phyloP scores from a whole-genome alignment of 2,329 filamentous ascomycete genomes.

The Talaromyces sp. region DNA sequence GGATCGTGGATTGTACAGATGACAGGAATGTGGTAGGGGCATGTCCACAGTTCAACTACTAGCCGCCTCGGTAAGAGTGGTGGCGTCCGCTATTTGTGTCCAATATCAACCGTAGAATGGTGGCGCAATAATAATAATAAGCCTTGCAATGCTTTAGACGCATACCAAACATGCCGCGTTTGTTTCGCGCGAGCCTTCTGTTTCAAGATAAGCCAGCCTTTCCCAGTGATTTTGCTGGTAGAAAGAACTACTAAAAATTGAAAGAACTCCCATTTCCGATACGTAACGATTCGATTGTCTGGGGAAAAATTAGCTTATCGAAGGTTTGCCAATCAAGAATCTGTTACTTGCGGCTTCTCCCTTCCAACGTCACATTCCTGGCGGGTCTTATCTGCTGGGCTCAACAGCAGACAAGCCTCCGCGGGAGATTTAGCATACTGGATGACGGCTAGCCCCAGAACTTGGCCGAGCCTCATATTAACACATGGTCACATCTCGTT shows the following conservation, averaged over 20 bases:
- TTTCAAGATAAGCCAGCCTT: not conserved
- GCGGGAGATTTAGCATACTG: not conserved
- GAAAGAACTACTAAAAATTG: not conserved
- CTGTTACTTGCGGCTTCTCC: not conserved
- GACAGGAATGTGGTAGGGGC: not conserved
- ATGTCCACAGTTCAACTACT: not conserved
- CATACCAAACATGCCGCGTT: not conserved
- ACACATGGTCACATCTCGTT: not conserved
- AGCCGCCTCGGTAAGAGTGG: not conserved
- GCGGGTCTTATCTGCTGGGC: not conserved
- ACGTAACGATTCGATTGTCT: not conserved
- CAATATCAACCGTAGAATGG: not conserved
- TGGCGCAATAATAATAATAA: not conserved
- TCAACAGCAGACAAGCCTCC: not conserved
- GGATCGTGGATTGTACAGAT: not conserved
- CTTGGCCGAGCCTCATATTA: not conserved
- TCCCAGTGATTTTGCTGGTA: not conserved
- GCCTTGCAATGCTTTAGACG: not conserved
- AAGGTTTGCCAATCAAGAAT: not conserved
- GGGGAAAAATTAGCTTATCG: not conserved
- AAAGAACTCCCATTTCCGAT: not conserved
- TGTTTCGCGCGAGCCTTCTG: not conserved
- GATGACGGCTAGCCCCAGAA: not conserved
- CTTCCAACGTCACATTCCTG: not conserved
- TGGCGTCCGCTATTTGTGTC: not conserved